These are phyloP conservation scores for Clavispora vitiphila DNA, from an alignment of 805 yeast genomes.

Conservation along the genomic window DNA sequence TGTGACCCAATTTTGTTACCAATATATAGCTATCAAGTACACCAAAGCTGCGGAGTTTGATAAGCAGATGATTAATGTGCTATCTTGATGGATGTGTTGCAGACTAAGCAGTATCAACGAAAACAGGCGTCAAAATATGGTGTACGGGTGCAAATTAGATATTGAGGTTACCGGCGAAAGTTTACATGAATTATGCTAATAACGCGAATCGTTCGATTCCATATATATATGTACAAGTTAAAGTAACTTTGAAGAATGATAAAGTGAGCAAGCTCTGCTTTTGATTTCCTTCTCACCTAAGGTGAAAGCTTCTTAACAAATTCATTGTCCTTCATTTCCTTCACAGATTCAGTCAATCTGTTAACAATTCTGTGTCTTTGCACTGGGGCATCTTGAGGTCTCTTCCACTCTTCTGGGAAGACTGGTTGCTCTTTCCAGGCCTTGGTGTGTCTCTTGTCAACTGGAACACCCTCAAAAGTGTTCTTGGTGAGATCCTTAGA, in stretches of 20 bases:
- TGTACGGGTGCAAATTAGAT: slow-evolving; percentile 1
- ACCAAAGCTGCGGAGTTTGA: neutral
- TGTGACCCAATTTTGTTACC: neutral
- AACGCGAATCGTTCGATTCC: neutral
- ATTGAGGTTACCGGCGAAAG: neutral
- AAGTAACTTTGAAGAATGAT: neutral
- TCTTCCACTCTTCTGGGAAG: slow-evolving; percentile 78
- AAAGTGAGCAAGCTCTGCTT: neutral
- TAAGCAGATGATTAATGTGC: neutral
- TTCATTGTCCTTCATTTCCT: slow-evolving; percentile 27
- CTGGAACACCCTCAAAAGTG: slow-evolving; percentile 68
- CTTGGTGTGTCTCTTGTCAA: slow-evolving; percentile 70
- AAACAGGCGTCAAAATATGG: neutral
- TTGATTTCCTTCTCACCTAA: slow-evolving; percentile 5
- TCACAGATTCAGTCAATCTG: slow-evolving; percentile 29
- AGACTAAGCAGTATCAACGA: neutral
- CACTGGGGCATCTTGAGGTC: slow-evolving; percentile 62
- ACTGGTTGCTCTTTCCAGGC: slow-evolving; percentile 30
- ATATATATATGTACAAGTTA: slow-evolving; percentile 6
- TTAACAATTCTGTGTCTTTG: slow-evolving; percentile 32
- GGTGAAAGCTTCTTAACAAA: slow-evolving; percentile 24
- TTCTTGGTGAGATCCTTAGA: slow-evolving; percentile 60
- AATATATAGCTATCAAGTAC: neutral
- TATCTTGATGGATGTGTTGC: neutral
- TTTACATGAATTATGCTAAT: neutral